Base-by-base conservation (phyloP, 2,329 filamentous ascomycete species). In the Hypoxylon sp. region DNA sequence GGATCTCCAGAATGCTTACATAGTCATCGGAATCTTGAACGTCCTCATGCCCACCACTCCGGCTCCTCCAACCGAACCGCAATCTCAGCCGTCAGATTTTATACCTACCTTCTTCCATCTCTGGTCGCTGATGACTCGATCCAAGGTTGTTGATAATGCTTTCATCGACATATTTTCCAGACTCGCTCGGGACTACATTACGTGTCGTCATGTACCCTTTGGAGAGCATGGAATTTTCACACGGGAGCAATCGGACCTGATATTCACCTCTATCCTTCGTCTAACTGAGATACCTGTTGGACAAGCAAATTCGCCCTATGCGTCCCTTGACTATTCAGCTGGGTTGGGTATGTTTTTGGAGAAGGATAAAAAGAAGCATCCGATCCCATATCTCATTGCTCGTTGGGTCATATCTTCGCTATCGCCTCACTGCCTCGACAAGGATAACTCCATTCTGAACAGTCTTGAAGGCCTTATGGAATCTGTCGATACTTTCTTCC, bases 401-500 rank as follows among this genome's bases (percentile, higher is more conserved):
- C 81, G 94, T 52, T 94, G 91, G 87, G 89, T 97, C 51, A 86
- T 95, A 42, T 93, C 93, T 83, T 97, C 92, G 0, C 71, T 99
- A 27, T 97, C 94, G 1, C 93, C 94, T 1, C 78, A 86, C 34
- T 94, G 90, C 64, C 75, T 95, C 37, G 83, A 89, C 30, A 78
- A 84, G n/a, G 79, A 87, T 20, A 87, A 87, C 46, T 97, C 92
- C 1, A 84, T 96, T 31, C 73, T 99, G 63, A 84, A 88, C 23
- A 90, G 89, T 59, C 80, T 99, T 4, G 93, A 99, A 70, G 93
- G 90, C 0, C 78, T 99, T 42, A 89, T 99, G 61, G 89, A 97
- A 70, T 94, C 92, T 2, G 88, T 97, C 35, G 94, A 99, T 71
- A 99, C 94, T 0, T 99, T 99, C 72, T 99, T 97, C 78, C 94